Percentiles rank a stretch among this genome's conserved stretches.
These are phyloP conservation scores for Echeveria elegans DNA, from an alignment of 164 flowering plant genomes.

Conservation along the genomic window DNA sequence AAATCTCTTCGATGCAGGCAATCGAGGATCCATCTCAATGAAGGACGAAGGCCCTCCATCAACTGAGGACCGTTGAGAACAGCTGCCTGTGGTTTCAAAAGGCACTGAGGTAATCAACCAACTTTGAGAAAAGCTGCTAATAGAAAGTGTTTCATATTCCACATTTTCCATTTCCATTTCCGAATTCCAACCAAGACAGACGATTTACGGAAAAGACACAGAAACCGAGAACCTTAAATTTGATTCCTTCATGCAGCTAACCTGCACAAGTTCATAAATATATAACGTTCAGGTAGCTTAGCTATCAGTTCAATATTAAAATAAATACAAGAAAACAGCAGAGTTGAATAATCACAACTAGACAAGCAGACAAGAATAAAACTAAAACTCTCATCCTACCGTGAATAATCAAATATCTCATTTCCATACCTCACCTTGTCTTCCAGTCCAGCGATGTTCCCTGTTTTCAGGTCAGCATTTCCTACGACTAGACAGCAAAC, in stretches of 20 bases:
- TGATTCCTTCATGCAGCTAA: slow-evolving; percentile 5
- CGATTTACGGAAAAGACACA: not conserved
- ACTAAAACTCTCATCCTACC: not conserved
- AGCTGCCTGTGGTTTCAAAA: not conserved
- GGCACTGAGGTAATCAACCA: slow-evolving; percentile 2
- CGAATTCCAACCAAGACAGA: no score
- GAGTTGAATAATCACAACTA: not conserved
- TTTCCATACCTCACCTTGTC: not conserved
- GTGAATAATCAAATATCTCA: not conserved
- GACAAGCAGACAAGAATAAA: slow-evolving; percentile 1
- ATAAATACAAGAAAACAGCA: not conserved
- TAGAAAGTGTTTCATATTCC: not conserved
- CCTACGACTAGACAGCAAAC: not conserved
- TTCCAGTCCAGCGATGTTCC: not conserved
- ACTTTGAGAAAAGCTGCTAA: slow-evolving; percentile 5
- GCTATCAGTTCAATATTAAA: not conserved
- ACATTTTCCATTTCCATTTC: not conserved
- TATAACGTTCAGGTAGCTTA: not conserved
- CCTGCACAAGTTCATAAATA: not conserved
- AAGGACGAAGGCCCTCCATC: slow-evolving; percentile 32
- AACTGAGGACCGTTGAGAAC: not conserved
- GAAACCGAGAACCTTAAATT: not conserved
- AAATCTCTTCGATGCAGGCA: slow-evolving; percentile 55
- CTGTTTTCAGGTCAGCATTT: not conserved
- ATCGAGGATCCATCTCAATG: slow-evolving; percentile 80